Evolutionary conservation across 306 rosid species (phyloP), one percentile per base, ranked within the genome.

Genomic region (Medicago arabica): DNA sequence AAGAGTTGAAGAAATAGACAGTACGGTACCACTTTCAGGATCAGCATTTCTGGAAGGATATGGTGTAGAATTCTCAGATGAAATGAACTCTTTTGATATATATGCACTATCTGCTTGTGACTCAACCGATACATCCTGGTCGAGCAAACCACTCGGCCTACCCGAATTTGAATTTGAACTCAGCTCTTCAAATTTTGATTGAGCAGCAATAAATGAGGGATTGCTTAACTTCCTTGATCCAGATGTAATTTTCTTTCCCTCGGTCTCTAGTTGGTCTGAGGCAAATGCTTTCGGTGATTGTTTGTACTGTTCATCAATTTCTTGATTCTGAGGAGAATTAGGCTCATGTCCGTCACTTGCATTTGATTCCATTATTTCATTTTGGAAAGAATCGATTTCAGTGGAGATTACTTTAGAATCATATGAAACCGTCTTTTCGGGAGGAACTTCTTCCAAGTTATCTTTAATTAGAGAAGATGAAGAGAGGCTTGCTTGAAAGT

Each of bases 1-100:
- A 53, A 96, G 92, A 15, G 97, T 90, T 25, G 99, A 96, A 67
- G 98, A 81, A 60, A 96, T 78, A 57, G 97, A 92, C 46, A 92
- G 91, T 63, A 92, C 98, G 1, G 93, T 89, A 70, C 92, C 89
- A 86, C 92, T 88, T 71, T 90, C 97, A 69, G 98, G 89, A 69
- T 88, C 97, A 76, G 88, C 90, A 53, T 88, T 55, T 67, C 81
- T 85, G 11, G 86, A 88, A 85, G 71, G 85, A 86, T 51, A 78
- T 47, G 50, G 62, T 73, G 79, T 67, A 39, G 83, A 49, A 81
- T 82, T 90, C 67, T 90, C 97, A 54, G 71, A 74, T 11, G 54
- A 18, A 34, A 73, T 36, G 72, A 44, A 43, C 43, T 90, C 97
- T 78, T 82, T 87, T 50, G 85, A 77, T 80, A 83, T 83, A 23